Evolutionary conservation across 257 asterid genomes (phyloP).

Genomic region (Salvia hispanica): DNA sequence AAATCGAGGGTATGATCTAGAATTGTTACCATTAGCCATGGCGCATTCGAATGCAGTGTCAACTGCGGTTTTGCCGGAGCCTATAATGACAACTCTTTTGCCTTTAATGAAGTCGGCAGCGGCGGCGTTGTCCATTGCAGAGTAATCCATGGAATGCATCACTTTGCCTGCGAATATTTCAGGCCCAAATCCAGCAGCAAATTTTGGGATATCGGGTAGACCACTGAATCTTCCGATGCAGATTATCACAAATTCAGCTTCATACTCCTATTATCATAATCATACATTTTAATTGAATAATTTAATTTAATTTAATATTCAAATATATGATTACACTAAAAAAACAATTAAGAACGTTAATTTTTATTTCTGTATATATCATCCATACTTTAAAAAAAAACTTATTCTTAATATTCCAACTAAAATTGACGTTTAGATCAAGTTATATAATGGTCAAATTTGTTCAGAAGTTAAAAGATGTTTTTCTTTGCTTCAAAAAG

Average conservation of each 20-base stretch:
- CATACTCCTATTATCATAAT: conserved; percentile 43
- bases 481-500: no score
- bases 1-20: no score
- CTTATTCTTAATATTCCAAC: no score
- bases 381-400: no score
- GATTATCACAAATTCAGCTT: conserved; percentile 53
- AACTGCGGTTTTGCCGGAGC: conserved; percentile 60
- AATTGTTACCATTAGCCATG: conserved; percentile 43
- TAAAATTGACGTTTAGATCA: no score
- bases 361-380: no score
- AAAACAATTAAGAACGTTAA: no score
- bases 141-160: conserved; percentile 59
- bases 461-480: no score
- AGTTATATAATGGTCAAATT: no score
- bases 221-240: conserved; percentile 76
- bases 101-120: conserved; percentile 60
- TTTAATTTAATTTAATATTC: no score
- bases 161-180: conserved; percentile 60
- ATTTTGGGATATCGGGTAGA: conserved; percentile 57
- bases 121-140: conserved; percentile 50
- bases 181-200: conserved; percentile 48
- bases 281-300: no score
- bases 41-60: conserved; percentile 57
- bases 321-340: no score
- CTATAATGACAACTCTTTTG: conserved; percentile 48